Evolutionary conservation across 2,329 filamentous ascomycete species (phyloP).

Genomic region (Scopulariopsis brevicaulis): DNA sequence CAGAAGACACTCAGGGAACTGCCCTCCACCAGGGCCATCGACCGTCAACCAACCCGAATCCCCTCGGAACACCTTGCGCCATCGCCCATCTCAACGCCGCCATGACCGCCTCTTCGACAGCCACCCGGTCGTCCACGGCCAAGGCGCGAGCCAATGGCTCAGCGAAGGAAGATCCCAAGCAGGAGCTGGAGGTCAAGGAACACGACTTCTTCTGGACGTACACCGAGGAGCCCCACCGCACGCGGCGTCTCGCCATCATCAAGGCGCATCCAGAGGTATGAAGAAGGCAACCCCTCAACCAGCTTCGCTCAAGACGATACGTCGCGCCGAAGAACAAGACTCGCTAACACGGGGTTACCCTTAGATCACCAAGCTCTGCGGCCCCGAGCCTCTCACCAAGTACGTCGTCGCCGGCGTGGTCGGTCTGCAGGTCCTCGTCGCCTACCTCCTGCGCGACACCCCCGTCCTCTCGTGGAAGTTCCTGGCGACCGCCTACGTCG

Average conservation of each 20-base stretch:
- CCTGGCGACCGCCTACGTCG: constrained; percentile 76
- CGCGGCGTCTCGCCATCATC: constrained; percentile 84
- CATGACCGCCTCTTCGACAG: constrained; percentile 1
- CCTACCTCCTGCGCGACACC: constrained; percentile 65
- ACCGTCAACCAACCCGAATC: background rate
- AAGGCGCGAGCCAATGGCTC: constrained; percentile 2
- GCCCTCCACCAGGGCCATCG: background rate
- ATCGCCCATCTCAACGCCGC: background rate
- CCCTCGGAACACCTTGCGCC: background rate
- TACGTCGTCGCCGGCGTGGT: constrained; percentile 83
- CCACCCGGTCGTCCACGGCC: background rate
- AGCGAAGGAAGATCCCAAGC: constrained; percentile 2
- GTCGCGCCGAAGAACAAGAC: background rate
- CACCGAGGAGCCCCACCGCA: constrained; percentile 93
- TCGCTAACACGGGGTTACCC: constrained; percentile 1
- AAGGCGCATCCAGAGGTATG: constrained; percentile 90
- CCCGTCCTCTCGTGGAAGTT: constrained; percentile 76
- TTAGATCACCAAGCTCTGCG: constrained; percentile 92
- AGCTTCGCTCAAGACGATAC: constrained; percentile 3
- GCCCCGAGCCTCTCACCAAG: constrained; percentile 90
- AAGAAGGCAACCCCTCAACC: background rate
- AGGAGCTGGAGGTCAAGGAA: constrained; percentile 11
- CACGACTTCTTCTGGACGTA: constrained; percentile 92
- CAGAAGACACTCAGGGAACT: background rate
- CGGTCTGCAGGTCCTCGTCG: constrained; percentile 65